Conservation (phyloP, 129 eudicot species). For the Escallonia rubra region DNA sequence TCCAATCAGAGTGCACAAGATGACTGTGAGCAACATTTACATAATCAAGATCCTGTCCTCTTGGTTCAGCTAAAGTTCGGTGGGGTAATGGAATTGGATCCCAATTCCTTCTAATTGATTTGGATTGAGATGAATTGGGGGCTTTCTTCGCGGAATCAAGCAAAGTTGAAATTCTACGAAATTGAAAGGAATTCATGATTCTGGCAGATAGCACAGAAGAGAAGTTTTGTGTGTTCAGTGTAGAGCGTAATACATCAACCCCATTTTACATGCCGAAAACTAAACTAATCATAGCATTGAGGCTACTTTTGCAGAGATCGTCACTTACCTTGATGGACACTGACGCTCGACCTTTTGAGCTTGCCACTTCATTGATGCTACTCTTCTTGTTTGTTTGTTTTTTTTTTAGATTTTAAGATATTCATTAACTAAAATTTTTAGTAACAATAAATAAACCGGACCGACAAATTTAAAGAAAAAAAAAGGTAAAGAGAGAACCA, state of each 20-base stretch:
- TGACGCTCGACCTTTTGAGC: no score
- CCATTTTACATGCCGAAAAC: no score
- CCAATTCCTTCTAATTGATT: slow-evolving; percentile 21
- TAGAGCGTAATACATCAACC: background rate
- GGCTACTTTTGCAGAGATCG: background rate
- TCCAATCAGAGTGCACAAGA: slow-evolving; percentile 74
- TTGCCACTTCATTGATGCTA: no score
- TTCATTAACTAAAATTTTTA: no score
- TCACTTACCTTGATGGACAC: background rate
- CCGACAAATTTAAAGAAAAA: no score
- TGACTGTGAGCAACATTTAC: slow-evolving; percentile 73
- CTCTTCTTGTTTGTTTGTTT: no score
- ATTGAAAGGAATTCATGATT: slow-evolving; percentile 21
- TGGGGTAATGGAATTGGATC: slow-evolving; percentile 61
- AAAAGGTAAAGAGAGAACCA: no score
- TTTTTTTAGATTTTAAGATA: no score
- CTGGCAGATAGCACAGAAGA: background rate
- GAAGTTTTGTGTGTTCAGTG: background rate
- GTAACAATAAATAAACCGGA: no score
- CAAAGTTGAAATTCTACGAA: slow-evolving; percentile 36
- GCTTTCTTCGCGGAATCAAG: slow-evolving; percentile 22
- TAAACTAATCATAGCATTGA: background rate
- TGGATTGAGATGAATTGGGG: slow-evolving; percentile 14
- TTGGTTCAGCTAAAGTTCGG: slow-evolving; percentile 56
- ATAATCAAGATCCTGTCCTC: slow-evolving; percentile 77